These are phyloP conservation scores for Sarocladium kiliense DNA, from an alignment of 2,329 filamentous ascomycete genomes.

Conservation along the genomic window DNA sequence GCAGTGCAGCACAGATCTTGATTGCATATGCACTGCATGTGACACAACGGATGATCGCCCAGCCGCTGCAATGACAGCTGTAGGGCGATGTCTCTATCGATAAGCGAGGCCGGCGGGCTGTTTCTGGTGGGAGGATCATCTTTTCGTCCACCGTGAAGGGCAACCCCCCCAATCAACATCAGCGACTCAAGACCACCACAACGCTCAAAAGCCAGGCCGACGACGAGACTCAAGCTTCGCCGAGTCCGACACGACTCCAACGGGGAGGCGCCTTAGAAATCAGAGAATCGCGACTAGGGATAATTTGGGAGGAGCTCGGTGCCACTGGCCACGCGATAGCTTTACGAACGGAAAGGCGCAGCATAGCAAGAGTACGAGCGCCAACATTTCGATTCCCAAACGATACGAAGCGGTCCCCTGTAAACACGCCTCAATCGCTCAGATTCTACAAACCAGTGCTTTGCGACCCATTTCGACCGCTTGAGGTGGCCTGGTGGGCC, in stretches of 20 bases:
- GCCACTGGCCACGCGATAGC: conserved; percentile 6
- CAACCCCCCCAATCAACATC: background rate
- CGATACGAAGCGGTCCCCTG: background rate
- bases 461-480: background rate
- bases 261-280: background rate
- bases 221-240: background rate
- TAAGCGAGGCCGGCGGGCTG: background rate
- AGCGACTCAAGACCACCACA: background rate
- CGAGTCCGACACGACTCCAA: background rate
- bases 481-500: background rate
- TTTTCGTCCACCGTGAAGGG: background rate
- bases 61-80: background rate
- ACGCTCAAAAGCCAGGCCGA: background rate
- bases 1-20: conserved; percentile 32
- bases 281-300: background rate
- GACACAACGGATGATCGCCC: background rate
- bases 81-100: background rate
- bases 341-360: background rate
- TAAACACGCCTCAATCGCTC: background rate
- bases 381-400: background rate
- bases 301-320: background rate
- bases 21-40: background rate
- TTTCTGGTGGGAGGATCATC: conserved; percentile 8
- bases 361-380: background rate
- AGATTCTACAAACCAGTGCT: background rate